Conservation (phyloP, 2,329 filamentous ascomycete genomes). For the Torrubiellomyces zombiae region DNA sequence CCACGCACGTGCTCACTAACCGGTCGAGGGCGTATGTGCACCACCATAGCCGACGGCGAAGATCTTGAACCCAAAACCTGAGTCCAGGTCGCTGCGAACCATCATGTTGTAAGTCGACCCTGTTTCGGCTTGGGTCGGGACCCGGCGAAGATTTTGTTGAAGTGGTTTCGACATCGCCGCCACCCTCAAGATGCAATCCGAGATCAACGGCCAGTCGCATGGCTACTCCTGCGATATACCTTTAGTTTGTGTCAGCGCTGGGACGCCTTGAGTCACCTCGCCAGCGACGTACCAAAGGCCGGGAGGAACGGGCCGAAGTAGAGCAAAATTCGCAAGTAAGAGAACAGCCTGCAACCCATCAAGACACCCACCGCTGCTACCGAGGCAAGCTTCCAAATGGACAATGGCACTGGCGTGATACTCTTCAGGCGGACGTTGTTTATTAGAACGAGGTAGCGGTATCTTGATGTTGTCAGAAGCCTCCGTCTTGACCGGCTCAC, state of each 20-base stretch:
- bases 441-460: conserved; percentile 13
- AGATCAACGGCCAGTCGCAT: conserved; percentile 81
- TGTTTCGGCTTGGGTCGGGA: conserved; percentile 18
- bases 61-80: conserved; percentile 70
- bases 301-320: conserved; percentile 79
- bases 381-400: conserved; percentile 75
- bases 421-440: conserved; percentile 66
- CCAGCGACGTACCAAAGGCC: conserved; percentile 53
- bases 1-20: conserved; percentile 88
- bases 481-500: conserved; percentile 35
- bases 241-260: too few relatives aligned
- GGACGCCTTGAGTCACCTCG: too few relatives aligned
- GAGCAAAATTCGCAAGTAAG: conserved; percentile 75
- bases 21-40: conserved; percentile 90
- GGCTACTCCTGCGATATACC: conserved; percentile 88
- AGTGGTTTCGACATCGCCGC: conserved; percentile 43
- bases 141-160: conserved; percentile 27
- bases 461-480: conserved; percentile 16
- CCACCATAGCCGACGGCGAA: conserved; percentile 85
- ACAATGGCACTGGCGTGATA: conserved; percentile 92
- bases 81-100: conserved; percentile 39
- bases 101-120: conserved; percentile 14
- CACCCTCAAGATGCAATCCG: conserved; percentile 85
- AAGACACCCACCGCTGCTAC: conserved; percentile 70
- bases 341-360: conserved; percentile 91